A percentile compares a stretch with the other conserved stretches of the same genome.
Conservation (phyloP, 495 filamentous ascomycete species). For the Cryomyces minteri region DNA sequence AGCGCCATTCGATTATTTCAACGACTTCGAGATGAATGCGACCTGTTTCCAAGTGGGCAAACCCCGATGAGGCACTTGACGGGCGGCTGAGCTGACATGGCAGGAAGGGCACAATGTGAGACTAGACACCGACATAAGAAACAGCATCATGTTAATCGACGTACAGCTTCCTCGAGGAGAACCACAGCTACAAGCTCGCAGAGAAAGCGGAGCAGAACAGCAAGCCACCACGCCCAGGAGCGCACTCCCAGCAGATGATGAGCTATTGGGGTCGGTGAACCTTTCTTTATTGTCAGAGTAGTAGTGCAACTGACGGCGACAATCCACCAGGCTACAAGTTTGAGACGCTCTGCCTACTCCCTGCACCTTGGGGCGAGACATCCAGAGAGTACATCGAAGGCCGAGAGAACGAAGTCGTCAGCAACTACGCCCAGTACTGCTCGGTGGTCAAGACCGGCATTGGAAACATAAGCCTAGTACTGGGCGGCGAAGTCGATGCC, state of each 20-base stretch:
- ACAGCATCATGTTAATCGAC: neutral
- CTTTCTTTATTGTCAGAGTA: neutral
- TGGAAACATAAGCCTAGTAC: slow-evolving; percentile 46
- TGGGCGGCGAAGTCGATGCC: slow-evolving; percentile 94
- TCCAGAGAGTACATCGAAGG: slow-evolving; percentile 58
- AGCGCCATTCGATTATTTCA: slow-evolving; percentile 60
- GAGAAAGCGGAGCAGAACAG: slow-evolving; percentile 31
- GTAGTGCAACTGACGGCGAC: slow-evolving; percentile 5
- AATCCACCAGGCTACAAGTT: slow-evolving; percentile 72
- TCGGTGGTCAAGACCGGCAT: slow-evolving; percentile 79
- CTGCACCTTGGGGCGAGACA: slow-evolving; percentile 49
- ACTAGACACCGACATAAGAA: neutral
- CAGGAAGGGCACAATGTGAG: slow-evolving; percentile 61
- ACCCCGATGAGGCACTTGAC: slow-evolving; percentile 4
- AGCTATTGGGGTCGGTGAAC: slow-evolving; percentile 38
- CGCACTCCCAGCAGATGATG: slow-evolving; percentile 45
- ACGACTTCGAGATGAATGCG: slow-evolving; percentile 92
- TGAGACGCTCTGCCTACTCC: slow-evolving; percentile 64
- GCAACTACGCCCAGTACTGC: slow-evolving; percentile 84
- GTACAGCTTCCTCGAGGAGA: slow-evolving; percentile 80
- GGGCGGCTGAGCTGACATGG: neutral
- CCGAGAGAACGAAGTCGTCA: slow-evolving; percentile 50
- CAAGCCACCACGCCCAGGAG: slow-evolving; percentile 33
- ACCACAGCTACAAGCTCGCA: slow-evolving; percentile 46
- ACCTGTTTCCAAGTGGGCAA: slow-evolving; percentile 65